Conservation (phyloP, 1,139 yeast species). For the Suhomyces taliae region DNA sequence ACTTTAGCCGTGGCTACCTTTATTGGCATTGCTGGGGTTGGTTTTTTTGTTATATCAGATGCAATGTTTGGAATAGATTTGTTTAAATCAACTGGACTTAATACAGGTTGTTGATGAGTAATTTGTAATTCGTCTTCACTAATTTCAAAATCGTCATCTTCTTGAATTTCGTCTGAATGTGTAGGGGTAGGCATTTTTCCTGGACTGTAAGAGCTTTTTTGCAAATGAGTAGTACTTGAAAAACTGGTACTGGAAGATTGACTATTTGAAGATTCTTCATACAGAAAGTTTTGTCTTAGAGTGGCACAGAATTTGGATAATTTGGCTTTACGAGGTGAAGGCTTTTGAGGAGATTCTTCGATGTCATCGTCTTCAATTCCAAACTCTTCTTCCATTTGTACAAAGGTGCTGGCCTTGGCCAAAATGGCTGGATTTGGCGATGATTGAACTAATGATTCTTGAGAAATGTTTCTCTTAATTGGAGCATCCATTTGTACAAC, state of each 20-base stretch:
- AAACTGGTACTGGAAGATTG: not conserved
- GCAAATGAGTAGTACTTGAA: not conserved
- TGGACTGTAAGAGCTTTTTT: not conserved
- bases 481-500: not conserved
- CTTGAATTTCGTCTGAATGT: constrained; percentile 10
- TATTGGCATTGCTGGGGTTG: not conserved
- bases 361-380: constrained; percentile 34
- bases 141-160: constrained; percentile 14
- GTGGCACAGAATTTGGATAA: constrained; percentile 18
- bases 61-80: not conserved
- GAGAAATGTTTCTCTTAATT: not conserved
- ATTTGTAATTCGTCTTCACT: constrained; percentile 14
- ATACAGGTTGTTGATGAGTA: not conserved
- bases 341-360: constrained; percentile 45
- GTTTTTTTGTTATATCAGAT: constrained; percentile 3
- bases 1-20: too few species aligned
- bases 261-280: constrained; percentile 4
- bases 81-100: constrained; percentile 1
- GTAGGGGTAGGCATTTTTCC: constrained; percentile 6
- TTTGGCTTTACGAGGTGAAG: constrained; percentile 4
- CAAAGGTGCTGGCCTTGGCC: not conserved
- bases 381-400: constrained; percentile 19
- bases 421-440: not conserved
- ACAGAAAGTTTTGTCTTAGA: constrained; percentile 32
- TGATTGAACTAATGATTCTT: constrained; percentile 3